Base-by-base conservation (phyloP, 2,329 filamentous ascomycete genomes). In the Fusarium sp. region DNA sequence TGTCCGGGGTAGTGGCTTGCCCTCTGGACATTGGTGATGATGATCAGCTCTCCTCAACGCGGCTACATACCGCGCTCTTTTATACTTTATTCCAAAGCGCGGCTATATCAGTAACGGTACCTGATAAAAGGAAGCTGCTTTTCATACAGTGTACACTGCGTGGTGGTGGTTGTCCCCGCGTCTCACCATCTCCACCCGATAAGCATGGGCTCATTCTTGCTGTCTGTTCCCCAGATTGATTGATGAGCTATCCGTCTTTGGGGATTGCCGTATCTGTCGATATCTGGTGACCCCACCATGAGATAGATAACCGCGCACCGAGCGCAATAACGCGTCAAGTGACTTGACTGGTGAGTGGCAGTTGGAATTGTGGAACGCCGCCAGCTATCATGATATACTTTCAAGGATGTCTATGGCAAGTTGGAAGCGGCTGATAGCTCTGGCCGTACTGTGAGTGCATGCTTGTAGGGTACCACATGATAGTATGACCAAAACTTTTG, bases 251-350 rank as follows among this genome's bases (percentile, higher is more conserved):
- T 11, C 7, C 12, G 41, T 32, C 48, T 24, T 3, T 19, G 19
- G 19, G 19, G 6, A 34, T 34, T 31, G 26, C 56, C 35, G 41
- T 48, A 63, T 50, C 32, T 39, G 32, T 63, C 60, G 54, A 61
- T 66, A 66, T 19, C 19, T 3, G 3, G 59, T 48, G 48, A 41
- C 58, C 51, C 63, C 53, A 56, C 48, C 41, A 39, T 8, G 36
- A 64, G 63, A 66, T 66, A 64, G 63, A 66, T 66, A 66, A 67
- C 61, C 61, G 61, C 61, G 61, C 55, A 65, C 61, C 61, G 61
- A 57, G 42, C 26, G 28, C 25, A 53, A 45, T 36, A 53, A 41
- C 61, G 61, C 51, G 61, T 47, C 61, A 52, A 64, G 15, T 9
- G 10, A 49, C 35, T 22, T 58, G n/a, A 59, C 58, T 62, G 58